Conservation (phyloP, 83 land plant species). For the Picea abies region DNA sequence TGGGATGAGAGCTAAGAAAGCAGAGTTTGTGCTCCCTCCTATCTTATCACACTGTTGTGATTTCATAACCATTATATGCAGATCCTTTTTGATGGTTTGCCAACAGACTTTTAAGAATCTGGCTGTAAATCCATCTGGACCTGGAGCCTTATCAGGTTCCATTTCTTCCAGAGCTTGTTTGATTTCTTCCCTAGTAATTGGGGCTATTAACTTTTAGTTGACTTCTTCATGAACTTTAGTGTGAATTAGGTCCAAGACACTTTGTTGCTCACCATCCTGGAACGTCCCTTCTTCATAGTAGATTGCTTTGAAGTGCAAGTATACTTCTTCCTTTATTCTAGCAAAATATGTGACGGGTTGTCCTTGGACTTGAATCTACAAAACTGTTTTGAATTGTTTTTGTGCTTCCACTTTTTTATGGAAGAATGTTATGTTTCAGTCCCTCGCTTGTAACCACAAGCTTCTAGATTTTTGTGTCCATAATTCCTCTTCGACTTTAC, state of each 20-base stretch:
- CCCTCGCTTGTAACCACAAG: background rate
- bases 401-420: background rate
- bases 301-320: background rate
- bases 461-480: background rate
- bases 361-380: background rate
- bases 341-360: too few species aligned
- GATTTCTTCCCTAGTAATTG: background rate
- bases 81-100: background rate
- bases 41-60: background rate
- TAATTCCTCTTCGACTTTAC: too few species aligned
- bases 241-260: background rate
- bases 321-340: too few species aligned
- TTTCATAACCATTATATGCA: background rate
- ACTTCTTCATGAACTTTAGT: background rate
- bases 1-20: background rate
- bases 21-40: background rate
- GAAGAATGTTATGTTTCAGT: background rate
- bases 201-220: background rate
- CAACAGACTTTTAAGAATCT: background rate
- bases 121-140: background rate
- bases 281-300: background rate
- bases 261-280: background rate
- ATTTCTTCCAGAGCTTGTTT: background rate
- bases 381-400: background rate
- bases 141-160: background rate